Conservation (phyloP, 805 yeast species). For the Saturnispora quitensis region DNA sequence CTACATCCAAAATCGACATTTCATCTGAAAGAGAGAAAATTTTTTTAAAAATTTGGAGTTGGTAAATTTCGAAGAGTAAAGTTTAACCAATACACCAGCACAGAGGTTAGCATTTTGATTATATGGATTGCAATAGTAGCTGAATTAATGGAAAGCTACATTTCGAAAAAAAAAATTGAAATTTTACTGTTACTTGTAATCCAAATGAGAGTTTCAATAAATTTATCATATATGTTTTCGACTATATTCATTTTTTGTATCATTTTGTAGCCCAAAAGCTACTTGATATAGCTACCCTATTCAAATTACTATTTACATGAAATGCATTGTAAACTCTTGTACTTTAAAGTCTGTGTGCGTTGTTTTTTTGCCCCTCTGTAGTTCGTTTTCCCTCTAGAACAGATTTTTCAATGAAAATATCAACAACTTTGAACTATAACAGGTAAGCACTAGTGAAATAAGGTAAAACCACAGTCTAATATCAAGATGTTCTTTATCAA, state of each 20-base stretch:
- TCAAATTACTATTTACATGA: too few relatives aligned
- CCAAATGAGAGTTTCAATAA: too few relatives aligned
- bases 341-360: not conserved
- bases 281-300: not conserved
- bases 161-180: too few relatives aligned
- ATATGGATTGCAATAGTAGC: too few relatives aligned
- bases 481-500: slow-evolving; percentile 37
- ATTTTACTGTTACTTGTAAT: too few relatives aligned
- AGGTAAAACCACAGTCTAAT: not conserved
- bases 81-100: not conserved
- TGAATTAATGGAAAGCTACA: too few relatives aligned
- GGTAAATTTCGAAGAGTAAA: not conserved
- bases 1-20: not conserved
- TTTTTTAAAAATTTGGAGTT: not conserved
- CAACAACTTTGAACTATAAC: not conserved
- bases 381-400: not conserved
- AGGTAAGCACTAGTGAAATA: not conserved
- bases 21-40: not conserved
- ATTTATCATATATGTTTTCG: too few relatives aligned
- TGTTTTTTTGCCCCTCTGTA: not conserved
- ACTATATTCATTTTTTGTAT: not conserved
- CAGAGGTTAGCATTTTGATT: too few relatives aligned
- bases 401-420: not conserved
- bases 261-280: not conserved
- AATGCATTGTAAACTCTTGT: too few relatives aligned